Evolutionary conservation across 768 basidiomycete genomes (phyloP).

Genomic region (Arthromyces matolae): DNA sequence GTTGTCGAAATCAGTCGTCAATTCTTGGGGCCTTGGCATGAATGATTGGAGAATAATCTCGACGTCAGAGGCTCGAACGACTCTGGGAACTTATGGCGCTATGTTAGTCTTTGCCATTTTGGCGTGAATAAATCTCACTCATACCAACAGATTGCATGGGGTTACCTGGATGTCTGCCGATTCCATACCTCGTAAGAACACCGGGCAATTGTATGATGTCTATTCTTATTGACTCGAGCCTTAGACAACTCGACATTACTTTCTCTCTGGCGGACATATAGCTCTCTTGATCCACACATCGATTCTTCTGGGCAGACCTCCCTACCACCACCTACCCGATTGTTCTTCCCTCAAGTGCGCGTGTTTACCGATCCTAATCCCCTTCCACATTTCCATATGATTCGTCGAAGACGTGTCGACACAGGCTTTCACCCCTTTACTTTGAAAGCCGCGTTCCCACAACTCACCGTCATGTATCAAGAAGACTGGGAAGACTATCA

Average conservation of each 20-base stretch:
- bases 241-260: conserved; percentile 69
- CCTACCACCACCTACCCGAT: conserved; percentile 64
- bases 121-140: background rate
- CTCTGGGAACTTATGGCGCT: conserved; percentile 52
- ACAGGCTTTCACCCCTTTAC: conserved; percentile 71
- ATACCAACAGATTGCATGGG: conserved; percentile 51
- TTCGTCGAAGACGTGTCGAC: conserved; percentile 44
- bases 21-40: conserved; percentile 33
- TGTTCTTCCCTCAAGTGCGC: conserved; percentile 69
- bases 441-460: conserved; percentile 72
- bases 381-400: conserved; percentile 31
- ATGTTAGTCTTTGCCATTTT: conserved; percentile 33
- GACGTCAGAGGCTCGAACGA: conserved; percentile 40
- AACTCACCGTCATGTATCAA: conserved; percentile 58
- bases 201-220: background rate
- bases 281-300: conserved; percentile 50
- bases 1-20: conserved; percentile 44
- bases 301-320: conserved; percentile 41
- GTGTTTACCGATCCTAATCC: conserved; percentile 51
- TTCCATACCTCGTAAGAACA: conserved; percentile 40
- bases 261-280: conserved; percentile 75
- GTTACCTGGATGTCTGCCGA: conserved; percentile 67
- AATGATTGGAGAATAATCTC: conserved; percentile 62
- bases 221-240: conserved; percentile 3
- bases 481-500: conserved; percentile 80